Base-by-base conservation (phyloP, 2,329 filamentous ascomycete species). In the Thermomyces lanuginosus region DNA sequence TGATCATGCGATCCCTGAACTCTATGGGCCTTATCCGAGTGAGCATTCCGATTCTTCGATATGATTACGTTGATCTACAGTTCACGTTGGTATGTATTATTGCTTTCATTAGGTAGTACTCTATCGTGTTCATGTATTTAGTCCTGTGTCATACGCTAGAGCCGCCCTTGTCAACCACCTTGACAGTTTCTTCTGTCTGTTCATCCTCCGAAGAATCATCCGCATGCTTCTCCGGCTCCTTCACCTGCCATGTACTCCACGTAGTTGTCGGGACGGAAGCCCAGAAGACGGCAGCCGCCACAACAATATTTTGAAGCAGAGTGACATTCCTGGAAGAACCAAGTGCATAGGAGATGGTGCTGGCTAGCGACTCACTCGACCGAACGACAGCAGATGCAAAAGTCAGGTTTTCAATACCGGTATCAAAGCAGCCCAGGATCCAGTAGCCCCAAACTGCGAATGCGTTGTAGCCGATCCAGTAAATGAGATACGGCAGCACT, bases 321-420 rank as follows among this genome's bases (percentile, higher is more conserved):
- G 27, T 23, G 9, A 18, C 14, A n/a, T 19, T 4, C 5, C n/a
- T 16, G 5, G 4, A 16, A 4, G 27, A 8, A 3, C 21, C 27
- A 4, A 29, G 16, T 2, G 21, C 27, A 23, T 29, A 29, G 5
- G 27, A 3, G n/a, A 29, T 29, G 3, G 27, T 22, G n/a, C 10
- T 11, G 3, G 13, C 27, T 8, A 29, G 21, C 5, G 13, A 16
- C 10, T 29, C 27, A 17, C 8, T n/a, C 1, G 27, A 16, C 2
- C 27, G 27, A 9, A 29, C 14, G 4, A 16, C 8, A 2, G 20
- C 19, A 7, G 27, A 23, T 2, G 27, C 8, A 13, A 23, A 24
- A 11, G 27, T 16, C 6, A 29, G n/a, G 4, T 9, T 29, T 4
- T 24, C 22, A 15, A 29, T 16, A 5, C 19, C 3, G 2, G 8